phyloP scores from a whole-genome alignment of 176 grass and related monocot genomes.

The Eleusine indica region DNA sequence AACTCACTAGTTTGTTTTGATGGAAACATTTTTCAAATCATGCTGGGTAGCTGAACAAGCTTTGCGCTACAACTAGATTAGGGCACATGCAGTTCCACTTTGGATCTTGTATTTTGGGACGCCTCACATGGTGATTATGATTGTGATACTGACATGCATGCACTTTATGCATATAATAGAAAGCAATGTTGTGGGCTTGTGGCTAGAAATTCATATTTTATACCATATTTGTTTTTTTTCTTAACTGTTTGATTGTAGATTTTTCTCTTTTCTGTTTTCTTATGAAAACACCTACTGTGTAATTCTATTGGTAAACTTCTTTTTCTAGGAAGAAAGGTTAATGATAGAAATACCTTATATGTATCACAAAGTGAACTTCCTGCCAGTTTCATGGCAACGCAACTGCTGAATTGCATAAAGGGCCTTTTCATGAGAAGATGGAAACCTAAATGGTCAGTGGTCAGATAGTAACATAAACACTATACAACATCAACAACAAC shows the following conservation, averaged over 20 bases:
- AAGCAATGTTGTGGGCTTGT: background rate
- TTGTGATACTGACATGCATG: background rate
- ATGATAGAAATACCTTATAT: background rate
- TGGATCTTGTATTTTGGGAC: background rate
- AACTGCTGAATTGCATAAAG: slow-evolving; percentile 7
- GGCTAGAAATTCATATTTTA: slow-evolving; percentile 1
- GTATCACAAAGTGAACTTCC: background rate
- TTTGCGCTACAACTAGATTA: slow-evolving; percentile 3
- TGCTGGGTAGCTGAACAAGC: background rate
- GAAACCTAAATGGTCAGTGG: background rate
- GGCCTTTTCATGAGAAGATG: background rate
- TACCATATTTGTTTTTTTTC: slow-evolving; percentile 4
- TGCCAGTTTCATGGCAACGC: background rate
- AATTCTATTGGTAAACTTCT: background rate
- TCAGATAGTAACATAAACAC: background rate
- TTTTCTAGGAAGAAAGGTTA: background rate
- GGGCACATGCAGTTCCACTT: background rate
- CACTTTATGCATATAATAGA: background rate
- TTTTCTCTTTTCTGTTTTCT: background rate
- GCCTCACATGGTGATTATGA: background rate
- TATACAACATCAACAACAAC: background rate
- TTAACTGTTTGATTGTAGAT: slow-evolving; percentile 13
- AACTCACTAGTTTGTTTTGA: background rate
- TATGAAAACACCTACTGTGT: background rate
- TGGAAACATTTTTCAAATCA: slow-evolving; percentile 1